A percentile compares a stretch with the other conserved stretches of the same genome.
phyloP scores from a whole-genome alignment of 2,329 filamentous ascomycete genomes.

The Akanthomyces dipterigenus region DNA sequence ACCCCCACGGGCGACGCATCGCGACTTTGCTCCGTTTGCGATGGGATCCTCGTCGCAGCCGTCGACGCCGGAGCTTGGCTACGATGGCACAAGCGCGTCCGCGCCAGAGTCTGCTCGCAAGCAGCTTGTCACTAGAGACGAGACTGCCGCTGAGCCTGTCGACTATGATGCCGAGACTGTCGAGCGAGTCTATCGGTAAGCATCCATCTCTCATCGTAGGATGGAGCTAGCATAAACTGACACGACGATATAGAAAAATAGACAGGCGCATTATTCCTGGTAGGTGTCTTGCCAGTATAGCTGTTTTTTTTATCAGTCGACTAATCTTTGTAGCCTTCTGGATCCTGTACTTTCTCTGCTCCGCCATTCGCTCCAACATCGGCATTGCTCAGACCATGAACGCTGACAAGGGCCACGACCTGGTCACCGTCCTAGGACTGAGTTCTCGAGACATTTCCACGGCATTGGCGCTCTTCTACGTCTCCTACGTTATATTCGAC shows the following conservation, averaged over 20 bases:
- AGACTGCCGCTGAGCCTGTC: neutral
- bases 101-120: neutral
- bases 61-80: neutral
- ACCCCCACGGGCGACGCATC: neutral
- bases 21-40: neutral
- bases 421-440: conserved; percentile 63
- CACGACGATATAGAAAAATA: conserved; percentile 35
- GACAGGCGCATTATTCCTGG: conserved; percentile 54
- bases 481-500: conserved; percentile 86
- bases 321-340: conserved; percentile 60
- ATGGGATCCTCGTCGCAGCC: conserved; percentile 1
- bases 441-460: conserved; percentile 73
- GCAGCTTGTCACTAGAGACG: neutral
- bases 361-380: conserved; percentile 85
- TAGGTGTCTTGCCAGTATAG: conserved; percentile 20
- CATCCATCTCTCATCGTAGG: neutral
- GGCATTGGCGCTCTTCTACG: conserved; percentile 82
- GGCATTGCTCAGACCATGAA: conserved; percentile 97
- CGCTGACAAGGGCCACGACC: conserved; percentile 58
- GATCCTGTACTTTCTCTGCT: conserved; percentile 86
- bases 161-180: conserved; percentile 45
- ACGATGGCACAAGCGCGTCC: neutral
- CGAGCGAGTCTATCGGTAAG: conserved; percentile 46
- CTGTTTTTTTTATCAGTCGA: no score
- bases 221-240: neutral